phyloP scores from a whole-genome alignment of 2,329 filamentous ascomycete genomes.

The Pseudocercospora fijiensis region DNA sequence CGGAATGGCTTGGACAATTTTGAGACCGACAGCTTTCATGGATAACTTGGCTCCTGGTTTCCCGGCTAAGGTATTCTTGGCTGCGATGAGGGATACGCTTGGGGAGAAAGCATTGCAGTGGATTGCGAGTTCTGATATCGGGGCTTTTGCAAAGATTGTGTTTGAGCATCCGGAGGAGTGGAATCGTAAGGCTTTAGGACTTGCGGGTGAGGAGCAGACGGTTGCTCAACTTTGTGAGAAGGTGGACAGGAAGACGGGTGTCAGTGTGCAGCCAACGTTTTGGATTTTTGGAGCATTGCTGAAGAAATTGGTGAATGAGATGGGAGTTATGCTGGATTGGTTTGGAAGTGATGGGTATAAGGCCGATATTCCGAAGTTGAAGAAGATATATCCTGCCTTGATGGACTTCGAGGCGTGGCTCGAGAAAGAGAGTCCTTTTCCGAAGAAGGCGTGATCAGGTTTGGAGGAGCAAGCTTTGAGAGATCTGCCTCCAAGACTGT shows the following conservation, averaged over 20 bases:
- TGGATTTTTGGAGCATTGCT: conserved; percentile 45
- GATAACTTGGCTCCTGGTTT: conserved; percentile 57
- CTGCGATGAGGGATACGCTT: conserved; percentile 45
- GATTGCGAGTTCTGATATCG: conserved; percentile 52
- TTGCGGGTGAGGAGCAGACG: conserved; percentile 57
- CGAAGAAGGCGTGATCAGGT: conserved; percentile 12
- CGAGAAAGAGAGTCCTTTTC: conserved; percentile 34
- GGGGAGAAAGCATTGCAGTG: conserved; percentile 39
- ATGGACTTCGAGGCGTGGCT: conserved; percentile 39
- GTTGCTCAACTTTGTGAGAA: conserved; percentile 48
- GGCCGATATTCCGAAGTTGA: conserved; percentile 48
- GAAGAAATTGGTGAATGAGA: conserved; percentile 44
- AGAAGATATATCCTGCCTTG: conserved; percentile 47
- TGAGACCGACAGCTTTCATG: conserved; percentile 62
- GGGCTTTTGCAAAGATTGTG: conserved; percentile 51
- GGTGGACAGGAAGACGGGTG: conserved; percentile 50
- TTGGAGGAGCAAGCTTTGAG: neutral
- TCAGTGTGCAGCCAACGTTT: conserved; percentile 47
- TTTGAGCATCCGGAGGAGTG: conserved; percentile 50
- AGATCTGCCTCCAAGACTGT: neutral
- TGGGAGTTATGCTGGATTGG: conserved; percentile 44
- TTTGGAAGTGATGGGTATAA: conserved; percentile 52
- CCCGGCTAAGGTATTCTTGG: conserved; percentile 52
- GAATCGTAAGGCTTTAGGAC: conserved; percentile 48
- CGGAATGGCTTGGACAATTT: conserved; percentile 60